These are phyloP conservation scores for Ogataea paraovalis DNA, from an alignment of 805 yeast genomes.

Conservation along the genomic window DNA sequence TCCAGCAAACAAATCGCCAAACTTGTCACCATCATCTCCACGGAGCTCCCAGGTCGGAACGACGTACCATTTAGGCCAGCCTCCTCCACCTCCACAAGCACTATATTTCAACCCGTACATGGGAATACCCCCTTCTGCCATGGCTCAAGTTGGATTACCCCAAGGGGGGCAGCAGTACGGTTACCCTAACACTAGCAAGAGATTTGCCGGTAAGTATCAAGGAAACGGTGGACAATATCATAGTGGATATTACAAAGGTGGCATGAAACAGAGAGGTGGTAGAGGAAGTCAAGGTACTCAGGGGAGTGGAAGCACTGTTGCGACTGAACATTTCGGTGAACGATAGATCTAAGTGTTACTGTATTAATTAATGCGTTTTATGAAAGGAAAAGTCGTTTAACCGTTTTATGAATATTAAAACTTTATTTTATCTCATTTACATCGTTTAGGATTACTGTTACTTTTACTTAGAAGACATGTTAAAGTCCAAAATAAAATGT, in stretches of 20 bases:
- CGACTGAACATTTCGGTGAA: neutral
- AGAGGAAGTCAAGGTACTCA: neutral
- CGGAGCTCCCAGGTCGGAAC: neutral
- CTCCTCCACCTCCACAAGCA: neutral
- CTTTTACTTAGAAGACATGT: too few relatives aligned
- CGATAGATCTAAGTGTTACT: neutral
- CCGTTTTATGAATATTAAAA: neutral
- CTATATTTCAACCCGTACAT: neutral
- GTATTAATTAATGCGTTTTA: too few relatives aligned
- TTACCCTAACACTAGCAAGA: neutral
- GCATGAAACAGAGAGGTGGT: neutral
- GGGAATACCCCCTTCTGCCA: constrained; percentile 1
- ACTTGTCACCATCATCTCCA: neutral
- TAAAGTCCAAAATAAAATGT: too few relatives aligned
- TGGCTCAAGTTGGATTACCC: neutral
- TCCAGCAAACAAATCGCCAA: neutral
- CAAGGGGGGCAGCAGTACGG: neutral
- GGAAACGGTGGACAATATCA: neutral
- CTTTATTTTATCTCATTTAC: too few relatives aligned
- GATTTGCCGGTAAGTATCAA: neutral
- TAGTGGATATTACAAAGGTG: neutral
- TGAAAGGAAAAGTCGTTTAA: neutral
- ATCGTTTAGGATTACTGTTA: too few relatives aligned
- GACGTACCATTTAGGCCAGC: neutral
- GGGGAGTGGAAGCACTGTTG: neutral